These are phyloP conservation scores for Lophiostoma macrostomum DNA, from an alignment of 495 filamentous ascomycete genomes.

Conservation along the genomic window DNA sequence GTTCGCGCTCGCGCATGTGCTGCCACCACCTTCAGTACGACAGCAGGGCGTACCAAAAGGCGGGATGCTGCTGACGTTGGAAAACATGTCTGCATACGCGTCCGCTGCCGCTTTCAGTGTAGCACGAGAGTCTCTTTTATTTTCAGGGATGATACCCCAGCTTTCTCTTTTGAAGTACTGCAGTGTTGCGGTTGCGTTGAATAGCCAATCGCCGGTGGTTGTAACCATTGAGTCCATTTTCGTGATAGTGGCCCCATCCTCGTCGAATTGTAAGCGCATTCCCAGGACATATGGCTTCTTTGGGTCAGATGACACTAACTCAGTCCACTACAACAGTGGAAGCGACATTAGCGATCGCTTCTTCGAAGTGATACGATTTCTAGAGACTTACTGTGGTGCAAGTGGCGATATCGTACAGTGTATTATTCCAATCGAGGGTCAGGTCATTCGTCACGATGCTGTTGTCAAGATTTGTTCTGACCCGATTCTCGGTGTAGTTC, in stretches of 20 bases:
- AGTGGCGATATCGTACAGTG: too few species aligned
- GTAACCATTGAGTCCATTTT: slow-evolving; percentile 21
- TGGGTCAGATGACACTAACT: slow-evolving; percentile 48
- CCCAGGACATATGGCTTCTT: slow-evolving; percentile 50
- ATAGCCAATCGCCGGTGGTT: slow-evolving; percentile 27
- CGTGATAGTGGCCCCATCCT: slow-evolving; percentile 24
- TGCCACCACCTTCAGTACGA: slow-evolving; percentile 47
- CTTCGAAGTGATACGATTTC: too few species aligned
- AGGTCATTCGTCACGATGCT: too few species aligned
- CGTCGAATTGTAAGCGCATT: slow-evolving; percentile 45
- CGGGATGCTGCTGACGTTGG: slow-evolving; percentile 18
- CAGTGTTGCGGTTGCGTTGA: slow-evolving; percentile 23
- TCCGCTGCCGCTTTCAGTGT: slow-evolving; percentile 26
- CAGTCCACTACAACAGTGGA: too few species aligned
- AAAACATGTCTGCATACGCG: slow-evolving; percentile 28
- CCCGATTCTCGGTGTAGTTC: too few species aligned
- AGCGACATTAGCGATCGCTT: too few species aligned
- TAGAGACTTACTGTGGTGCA: too few species aligned
- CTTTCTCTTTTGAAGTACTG: slow-evolving; percentile 20
- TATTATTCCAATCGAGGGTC: too few species aligned
- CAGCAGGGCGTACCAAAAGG: slow-evolving; percentile 38
- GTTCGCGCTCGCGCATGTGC: slow-evolving; percentile 24
- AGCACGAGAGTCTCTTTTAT: slow-evolving; percentile 14
- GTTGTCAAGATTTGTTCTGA: too few species aligned
- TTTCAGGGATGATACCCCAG: slow-evolving; percentile 18